phyloP scores from a whole-genome alignment of 2,329 filamentous ascomycete genomes.

The Lasiodiplodia theobromae region DNA sequence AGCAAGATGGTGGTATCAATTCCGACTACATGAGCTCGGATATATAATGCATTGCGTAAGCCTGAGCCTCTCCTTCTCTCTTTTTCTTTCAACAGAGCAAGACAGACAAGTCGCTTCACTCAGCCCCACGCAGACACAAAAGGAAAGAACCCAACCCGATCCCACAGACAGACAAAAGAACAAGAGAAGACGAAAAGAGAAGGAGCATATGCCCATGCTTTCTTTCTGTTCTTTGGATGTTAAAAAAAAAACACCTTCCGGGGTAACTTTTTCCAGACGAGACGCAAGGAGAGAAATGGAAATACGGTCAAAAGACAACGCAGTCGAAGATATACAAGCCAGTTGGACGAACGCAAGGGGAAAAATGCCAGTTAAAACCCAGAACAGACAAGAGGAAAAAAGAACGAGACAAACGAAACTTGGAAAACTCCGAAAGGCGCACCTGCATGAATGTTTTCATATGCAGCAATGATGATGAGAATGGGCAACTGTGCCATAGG shows the following conservation, averaged over 20 bases:
- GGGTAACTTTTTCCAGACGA: conserved; percentile 1
- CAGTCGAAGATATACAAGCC: conserved; percentile 9
- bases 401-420: conserved; percentile 3
- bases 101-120: neutral
- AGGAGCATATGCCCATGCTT: neutral
- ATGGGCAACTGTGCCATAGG: neutral
- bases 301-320: conserved; percentile 1
- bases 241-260: conserved; percentile 5
- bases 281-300: neutral
- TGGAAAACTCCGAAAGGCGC: conserved; percentile 8
- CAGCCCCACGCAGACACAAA: neutral
- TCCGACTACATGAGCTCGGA: conserved; percentile 1
- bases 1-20: conserved; percentile 15
- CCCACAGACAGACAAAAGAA: neutral
- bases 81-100: neutral
- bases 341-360: neutral
- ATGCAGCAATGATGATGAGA: neutral
- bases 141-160: neutral
- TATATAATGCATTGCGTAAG: neutral
- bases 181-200: neutral
- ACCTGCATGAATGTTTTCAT: neutral
- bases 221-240: neutral
- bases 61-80: conserved; percentile 6
- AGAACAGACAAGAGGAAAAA: neutral
- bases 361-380: neutral